Percentiles rank a stretch among this genome's conserved stretches.
Evolutionary conservation across 169 alveolate species (phyloP).

Genomic region (Eimeria brunetti): DNA sequence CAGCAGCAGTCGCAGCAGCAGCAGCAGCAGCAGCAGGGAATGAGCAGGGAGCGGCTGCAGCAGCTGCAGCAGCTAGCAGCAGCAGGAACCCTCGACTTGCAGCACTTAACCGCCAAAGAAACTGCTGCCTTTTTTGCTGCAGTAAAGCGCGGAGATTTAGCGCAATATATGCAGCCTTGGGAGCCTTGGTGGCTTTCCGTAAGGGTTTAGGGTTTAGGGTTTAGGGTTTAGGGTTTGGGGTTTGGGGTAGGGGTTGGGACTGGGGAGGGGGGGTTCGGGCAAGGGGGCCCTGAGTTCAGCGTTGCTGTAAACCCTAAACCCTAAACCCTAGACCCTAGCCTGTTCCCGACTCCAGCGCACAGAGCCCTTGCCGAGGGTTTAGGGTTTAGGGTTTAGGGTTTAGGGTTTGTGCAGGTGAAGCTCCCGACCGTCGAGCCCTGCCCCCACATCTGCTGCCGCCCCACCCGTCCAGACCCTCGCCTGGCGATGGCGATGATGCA

Average conservation of each 20-base stretch:
- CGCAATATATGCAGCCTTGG: conserved; percentile 57
- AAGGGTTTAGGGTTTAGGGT: conserved; percentile 37
- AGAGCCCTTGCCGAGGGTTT: no score
- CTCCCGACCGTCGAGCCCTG: background rate
- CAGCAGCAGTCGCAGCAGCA: background rate
- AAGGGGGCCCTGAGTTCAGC: background rate
- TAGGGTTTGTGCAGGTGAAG: conserved; percentile 18
- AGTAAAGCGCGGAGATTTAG: conserved; percentile 9
- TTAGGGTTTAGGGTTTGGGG: conserved; percentile 20
- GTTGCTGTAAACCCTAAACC: background rate
- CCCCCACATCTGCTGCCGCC: conserved; percentile 20
- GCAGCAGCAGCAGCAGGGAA: conserved; percentile 4
- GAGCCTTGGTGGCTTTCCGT: conserved; percentile 69
- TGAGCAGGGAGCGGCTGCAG: conserved; percentile 47
- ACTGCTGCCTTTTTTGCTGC: conserved; percentile 39
- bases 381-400: conserved; percentile 23
- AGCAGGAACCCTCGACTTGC: conserved; percentile 8
- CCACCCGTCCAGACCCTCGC: conserved; percentile 29
- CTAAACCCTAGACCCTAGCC: background rate
- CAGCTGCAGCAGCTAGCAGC: conserved; percentile 69
- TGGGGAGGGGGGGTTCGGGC: background rate
- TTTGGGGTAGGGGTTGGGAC: background rate
- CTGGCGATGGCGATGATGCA: conserved; percentile 19
- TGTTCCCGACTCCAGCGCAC: no score
- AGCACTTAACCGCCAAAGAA: conserved; percentile 44